Conservation (phyloP, 2,329 filamentous ascomycete species). For the Colletotrichum australisinense region DNA sequence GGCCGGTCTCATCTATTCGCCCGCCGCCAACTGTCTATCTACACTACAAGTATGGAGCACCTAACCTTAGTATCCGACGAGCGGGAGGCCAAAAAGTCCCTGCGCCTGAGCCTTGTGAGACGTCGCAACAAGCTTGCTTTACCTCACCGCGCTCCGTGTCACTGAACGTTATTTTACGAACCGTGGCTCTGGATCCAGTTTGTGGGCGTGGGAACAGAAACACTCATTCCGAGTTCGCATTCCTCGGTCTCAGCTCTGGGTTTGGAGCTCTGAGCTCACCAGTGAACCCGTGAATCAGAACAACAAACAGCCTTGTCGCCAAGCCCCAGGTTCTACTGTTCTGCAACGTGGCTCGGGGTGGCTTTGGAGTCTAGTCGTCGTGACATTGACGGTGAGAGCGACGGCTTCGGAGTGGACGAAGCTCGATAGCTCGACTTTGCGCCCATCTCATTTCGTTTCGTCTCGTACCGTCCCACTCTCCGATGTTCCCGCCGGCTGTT, state of each 20-base stretch:
- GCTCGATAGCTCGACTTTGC: neutral
- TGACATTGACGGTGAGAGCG: conserved; percentile 3
- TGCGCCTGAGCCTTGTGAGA: neutral
- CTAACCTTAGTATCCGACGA: neutral
- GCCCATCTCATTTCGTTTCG: neutral
- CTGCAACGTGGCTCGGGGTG: neutral
- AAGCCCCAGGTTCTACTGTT: neutral
- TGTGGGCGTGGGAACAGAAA: neutral
- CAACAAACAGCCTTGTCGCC: neutral
- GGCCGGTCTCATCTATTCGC: neutral
- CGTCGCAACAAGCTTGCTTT: neutral
- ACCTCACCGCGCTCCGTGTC: neutral
- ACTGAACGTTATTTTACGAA: neutral
- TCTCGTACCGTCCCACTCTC: conserved; percentile 2
- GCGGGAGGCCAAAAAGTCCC: neutral
- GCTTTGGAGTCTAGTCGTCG: neutral
- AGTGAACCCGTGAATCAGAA: neutral
- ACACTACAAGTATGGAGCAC: too few species aligned
- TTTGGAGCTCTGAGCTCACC: too few species aligned
- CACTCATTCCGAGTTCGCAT: neutral
- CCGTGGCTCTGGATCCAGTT: neutral
- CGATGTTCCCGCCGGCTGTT: neutral
- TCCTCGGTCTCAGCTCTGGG: too few species aligned
- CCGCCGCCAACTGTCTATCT: conserved; percentile 15
- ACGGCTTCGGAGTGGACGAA: conserved; percentile 4